Evolutionary conservation across 352 stramenopile species (phyloP), one percentile per base, ranked within the genome.

Genomic region (Detonula confervacea): DNA sequence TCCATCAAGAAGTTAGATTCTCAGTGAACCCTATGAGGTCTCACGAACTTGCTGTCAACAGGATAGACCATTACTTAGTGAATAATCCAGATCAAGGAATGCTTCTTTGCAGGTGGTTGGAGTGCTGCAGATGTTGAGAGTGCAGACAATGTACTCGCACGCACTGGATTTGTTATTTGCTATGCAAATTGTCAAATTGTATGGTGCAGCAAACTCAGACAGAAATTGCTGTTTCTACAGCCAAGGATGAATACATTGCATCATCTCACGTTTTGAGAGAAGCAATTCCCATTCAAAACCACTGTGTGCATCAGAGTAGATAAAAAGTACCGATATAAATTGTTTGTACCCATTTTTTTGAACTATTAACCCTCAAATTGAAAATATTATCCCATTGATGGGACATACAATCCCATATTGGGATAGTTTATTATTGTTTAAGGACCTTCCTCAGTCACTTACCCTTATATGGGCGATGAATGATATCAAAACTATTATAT

Each of bases 31-130:
- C 73, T 5, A 70, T 70, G 56, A 56, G 55, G 42, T 47, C 35
- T 24, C 77, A 82, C 37, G 77, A 76, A 52, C 20, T 59, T 14
- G 82, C 82, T 22, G 51, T 89, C 1, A 64, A 37, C 44, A 63
- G 73, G 44, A 66, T 89, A 24, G 67, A 44, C 7, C 33, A 61
- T 51, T 86, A 87, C 55, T 52, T 90, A 22, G 61, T 65, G 47
- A 62, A 47, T 25, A 87, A 62, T 14, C 27, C 25, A 20, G 62
- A 87, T 20, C 39, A 75, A 65, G 82, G 73, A 3, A 72, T 80
- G 4, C 79, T 90, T 65, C 44, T 79, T 79, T 73, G 70, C 70
- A 54, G 59, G 70, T 8, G 61, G 39, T 51, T 70, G 61, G 61
- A 35, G 20, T 33, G 5, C 46, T 49, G 16, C 56, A 3, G 56